Evolutionary conservation across 2,329 filamentous ascomycete species (phyloP), one percentile per base, ranked within the genome.

Genomic region (Triangularia setosa): DNA sequence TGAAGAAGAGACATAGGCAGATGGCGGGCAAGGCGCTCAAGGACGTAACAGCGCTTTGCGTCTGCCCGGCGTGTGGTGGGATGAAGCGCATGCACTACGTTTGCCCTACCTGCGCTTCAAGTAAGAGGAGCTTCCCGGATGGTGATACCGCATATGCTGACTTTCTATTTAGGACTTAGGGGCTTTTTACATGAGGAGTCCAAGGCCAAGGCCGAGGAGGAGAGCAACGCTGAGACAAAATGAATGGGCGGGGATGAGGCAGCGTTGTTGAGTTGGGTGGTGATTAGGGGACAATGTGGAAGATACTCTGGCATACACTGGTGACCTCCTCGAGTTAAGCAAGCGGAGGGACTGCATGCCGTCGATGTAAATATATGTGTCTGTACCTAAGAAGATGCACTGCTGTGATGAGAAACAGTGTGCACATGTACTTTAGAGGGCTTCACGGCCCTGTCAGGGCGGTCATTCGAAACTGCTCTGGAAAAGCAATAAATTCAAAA

Each of bases 11-110:
- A 71, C 89, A 93, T 75, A 87, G 96, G 73, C 93, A 96, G 75
- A 90, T 98, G 89, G 94, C 93, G 24, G 95, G 95, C 73, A 99
- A 99, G 80, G 94, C 89, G 54, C 79, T 99, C 71, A 91, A 97
- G 80, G 95, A 99, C 75, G 88, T 96, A 64, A 95, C 90, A 68
- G 86, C 87, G 61, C 79, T 99, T 71, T 96, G 93, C 80, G 91
- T 87, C 74, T 99, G 95, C 75, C 91, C 94, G 0, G 91, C 88
- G 14, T 99, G 95, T 73, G 96, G 95, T 58, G 86, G 90, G 74
- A 80, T 87, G 25, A 99, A 99, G 83, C 88, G 92, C 75, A 89
- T 92, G 73, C 95, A 99, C 80, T 81, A 93, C 35, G 77, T 99
- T 69, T 99, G 95, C 77, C 88, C 92, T 21, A 88, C 91, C 73